Conservation (phyloP, 2,329 filamentous ascomycete species). For the Hymenoscyphus fructigenus region DNA sequence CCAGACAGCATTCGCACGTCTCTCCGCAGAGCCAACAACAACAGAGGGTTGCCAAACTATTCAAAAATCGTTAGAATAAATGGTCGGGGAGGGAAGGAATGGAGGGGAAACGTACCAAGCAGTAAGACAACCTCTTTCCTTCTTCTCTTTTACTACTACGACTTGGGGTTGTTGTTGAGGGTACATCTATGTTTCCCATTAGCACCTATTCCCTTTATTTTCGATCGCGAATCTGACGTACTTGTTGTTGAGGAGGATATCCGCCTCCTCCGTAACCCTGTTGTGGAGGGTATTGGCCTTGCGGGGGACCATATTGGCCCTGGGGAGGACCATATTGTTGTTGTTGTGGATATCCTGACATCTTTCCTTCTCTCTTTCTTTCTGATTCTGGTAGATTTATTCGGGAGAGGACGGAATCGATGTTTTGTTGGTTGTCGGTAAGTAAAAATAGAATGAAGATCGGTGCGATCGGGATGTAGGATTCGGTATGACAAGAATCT, state of each 20-base stretch:
- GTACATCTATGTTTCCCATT: slow-evolving; percentile 3
- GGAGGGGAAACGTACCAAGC: slow-evolving; percentile 4
- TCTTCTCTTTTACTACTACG: slow-evolving; percentile 7
- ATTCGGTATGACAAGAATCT: no score
- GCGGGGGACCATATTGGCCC: slow-evolving; percentile 6
- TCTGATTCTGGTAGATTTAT: not conserved
- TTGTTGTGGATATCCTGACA: slow-evolving; percentile 2
- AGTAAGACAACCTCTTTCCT: slow-evolving; percentile 8
- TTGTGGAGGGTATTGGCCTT: not conserved
- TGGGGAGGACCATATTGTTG: not conserved
- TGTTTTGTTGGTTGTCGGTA: not conserved
- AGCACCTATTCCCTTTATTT: not conserved
- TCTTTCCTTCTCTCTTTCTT: not conserved
- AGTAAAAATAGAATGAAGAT: not conserved
- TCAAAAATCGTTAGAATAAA: not conserved
- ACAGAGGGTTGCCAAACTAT: slow-evolving; percentile 10
- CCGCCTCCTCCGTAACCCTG: not conserved
- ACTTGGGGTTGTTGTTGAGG: slow-evolving; percentile 8
- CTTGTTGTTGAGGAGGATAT: slow-evolving; percentile 8
- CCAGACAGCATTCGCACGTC: slow-evolving; percentile 10
- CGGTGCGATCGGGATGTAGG: no score
- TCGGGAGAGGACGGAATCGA: no score
- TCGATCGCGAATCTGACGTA: not conserved
- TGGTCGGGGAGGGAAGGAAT: not conserved
- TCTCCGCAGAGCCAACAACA: slow-evolving; percentile 12